Base-by-base conservation (phyloP, 164 flowering plant species). In the Houttuynia cordata region DNA sequence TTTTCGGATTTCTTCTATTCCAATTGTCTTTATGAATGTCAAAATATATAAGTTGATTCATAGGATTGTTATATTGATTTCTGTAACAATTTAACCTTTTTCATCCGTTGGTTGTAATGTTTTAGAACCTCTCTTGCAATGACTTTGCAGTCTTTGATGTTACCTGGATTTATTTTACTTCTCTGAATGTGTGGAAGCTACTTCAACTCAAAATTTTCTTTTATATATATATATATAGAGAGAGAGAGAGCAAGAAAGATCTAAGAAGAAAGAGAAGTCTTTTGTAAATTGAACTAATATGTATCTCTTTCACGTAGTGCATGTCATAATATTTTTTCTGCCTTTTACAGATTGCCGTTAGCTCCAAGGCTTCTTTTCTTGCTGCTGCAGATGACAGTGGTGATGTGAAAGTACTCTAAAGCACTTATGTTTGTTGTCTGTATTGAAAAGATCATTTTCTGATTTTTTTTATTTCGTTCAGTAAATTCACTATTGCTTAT, bases 301-400 rank as follows among this genome's bases (percentile, higher is more conserved):
- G 49, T 45, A 12, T 45, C 17, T 45, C 3, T 2, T 10, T 10
- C 12, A 12, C 17, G 2, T 45, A 10, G 17, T 45, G 49, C 14
- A 45, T 45, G 10, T 45, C 13, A 45, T 45, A 2, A 45, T 34
- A 13, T 42, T 60, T 51, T 23, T 59, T 59, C 62, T 53, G 17
- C 9, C 51, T 12, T 66, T 49, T 79, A 78, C 79, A 93, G 97
- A 76, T 93, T 64, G 74, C 80, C 22, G 83, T 93, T 76, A 84
- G 80, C 71, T 65, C 79, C 3, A 93, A 76, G 75, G 79, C 91
- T 58, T 76, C 94, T 60, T 93, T 87, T 75, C 82, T 93, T 66
- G 98, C 96, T 51, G 83, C 87, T 34, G 86, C 92, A 57, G 97
- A 93, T 75, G 98, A 93, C 71, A 65, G 78, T 68, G 98, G 97